Base-by-base conservation (phyloP, 164 flowering plant species). In the Liriodendron chinense region DNA sequence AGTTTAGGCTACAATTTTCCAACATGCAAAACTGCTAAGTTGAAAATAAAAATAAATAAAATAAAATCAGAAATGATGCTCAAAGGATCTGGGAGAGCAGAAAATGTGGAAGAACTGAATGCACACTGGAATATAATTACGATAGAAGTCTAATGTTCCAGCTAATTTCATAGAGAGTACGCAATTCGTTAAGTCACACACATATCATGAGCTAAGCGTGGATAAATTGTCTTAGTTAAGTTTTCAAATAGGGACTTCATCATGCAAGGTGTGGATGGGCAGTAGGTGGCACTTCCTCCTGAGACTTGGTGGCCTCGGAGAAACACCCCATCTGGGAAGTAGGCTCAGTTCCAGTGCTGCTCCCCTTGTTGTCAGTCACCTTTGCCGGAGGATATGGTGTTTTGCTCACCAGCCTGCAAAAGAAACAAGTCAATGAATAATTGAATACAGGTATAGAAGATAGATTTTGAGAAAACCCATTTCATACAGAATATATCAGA, bases 391-490 rank as follows among this genome's bases (percentile, higher is more conserved):
- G 63, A 50, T 86, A 86, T 34, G 89, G 89, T 25, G 47, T 74
- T 81, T 78, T 86, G 83, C 81, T 84, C 59, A 77, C 85, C 81
- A 81, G 62, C 78, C 89, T 86, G 82, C 75, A 77, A 49, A 71
- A 14, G 47, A 53, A 57, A 72, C 34, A 67, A 67, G 43, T 67
- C 47, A 13, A 67, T 67, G 12, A 22, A 7, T 57, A 13, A 7
- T 13, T 13, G 62, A 57, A 57, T 57, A 14, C 3, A n/a, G 10
- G 24, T 6, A 8, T 63, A 63, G 4, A 65, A 65, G 1, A 65
- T 65, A 24, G 28, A 65, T 65, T 7, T 25, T 13, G 5, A 24
- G 26, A 65, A 25, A 22, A 13, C 68, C 28, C 68, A 65, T 67
- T 64, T 64, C n/a, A 26, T 26, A 16, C 10, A 13, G 47, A 66